A percentile compares a stretch with the other conserved stretches of the same genome.
These are phyloP conservation scores for Cryptococcus sp. DNA, from an alignment of 1,284 basidiomycete species.

Conservation along the genomic window DNA sequence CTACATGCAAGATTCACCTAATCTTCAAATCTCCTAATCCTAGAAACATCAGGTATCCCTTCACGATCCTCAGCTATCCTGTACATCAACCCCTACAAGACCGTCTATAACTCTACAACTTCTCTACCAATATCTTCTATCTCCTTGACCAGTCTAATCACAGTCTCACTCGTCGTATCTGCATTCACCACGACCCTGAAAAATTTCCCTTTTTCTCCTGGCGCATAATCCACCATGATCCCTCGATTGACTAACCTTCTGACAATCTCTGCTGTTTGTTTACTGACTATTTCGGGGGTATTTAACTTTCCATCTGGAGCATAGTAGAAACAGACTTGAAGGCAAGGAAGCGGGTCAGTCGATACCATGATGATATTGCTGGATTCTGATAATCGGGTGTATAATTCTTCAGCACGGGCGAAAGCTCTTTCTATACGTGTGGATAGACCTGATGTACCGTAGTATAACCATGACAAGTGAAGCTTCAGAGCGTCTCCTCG, in stretches of 20 bases:
- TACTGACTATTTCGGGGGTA: slow-evolving; percentile 3
- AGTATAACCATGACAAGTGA: slow-evolving; percentile 46
- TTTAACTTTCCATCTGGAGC: slow-evolving; percentile 2
- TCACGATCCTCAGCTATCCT: no score
- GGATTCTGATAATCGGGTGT: slow-evolving; percentile 2
- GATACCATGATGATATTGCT: slow-evolving; percentile 12
- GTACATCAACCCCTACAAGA: no score
- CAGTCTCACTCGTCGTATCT: slow-evolving; percentile 8
- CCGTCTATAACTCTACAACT: not conserved
- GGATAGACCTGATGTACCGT: slow-evolving; percentile 37
- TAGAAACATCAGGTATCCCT: no score
- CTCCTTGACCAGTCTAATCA: slow-evolving; percentile 8
- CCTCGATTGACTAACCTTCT: slow-evolving; percentile 13
- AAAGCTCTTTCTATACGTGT: slow-evolving; percentile 32
- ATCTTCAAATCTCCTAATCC: no score
- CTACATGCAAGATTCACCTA: no score
- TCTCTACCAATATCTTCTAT: slow-evolving; percentile 13
- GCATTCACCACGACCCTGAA: slow-evolving; percentile 20
- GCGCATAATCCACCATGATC: slow-evolving; percentile 32
- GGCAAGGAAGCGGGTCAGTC: slow-evolving; percentile 13
- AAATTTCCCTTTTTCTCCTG: slow-evolving; percentile 23
- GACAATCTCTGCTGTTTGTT: slow-evolving; percentile 17
- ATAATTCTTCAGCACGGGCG: slow-evolving; percentile 17
- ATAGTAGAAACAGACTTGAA: slow-evolving; percentile 31
- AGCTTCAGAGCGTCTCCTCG: slow-evolving; percentile 47